Conservation (phyloP, 176 grass and related monocot species). For the Avena atlantica region DNA sequence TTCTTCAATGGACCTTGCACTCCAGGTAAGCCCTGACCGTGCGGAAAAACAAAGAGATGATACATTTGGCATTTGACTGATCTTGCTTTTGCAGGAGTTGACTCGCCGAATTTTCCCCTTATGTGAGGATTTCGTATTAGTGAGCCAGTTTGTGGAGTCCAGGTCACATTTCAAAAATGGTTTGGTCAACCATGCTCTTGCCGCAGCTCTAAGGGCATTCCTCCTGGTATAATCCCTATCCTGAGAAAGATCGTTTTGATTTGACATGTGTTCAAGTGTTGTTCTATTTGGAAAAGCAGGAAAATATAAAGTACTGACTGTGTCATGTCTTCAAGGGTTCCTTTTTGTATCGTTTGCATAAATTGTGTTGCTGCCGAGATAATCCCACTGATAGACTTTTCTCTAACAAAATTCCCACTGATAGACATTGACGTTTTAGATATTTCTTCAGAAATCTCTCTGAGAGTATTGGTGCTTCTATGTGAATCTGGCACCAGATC, state of each 20-base stretch:
- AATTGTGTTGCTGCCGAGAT: slow-evolving; percentile 8
- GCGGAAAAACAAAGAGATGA: not conserved
- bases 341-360: slow-evolving; percentile 25
- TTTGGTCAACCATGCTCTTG: slow-evolving; percentile 94
- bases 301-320: slow-evolving; percentile 10
- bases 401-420: not conserved
- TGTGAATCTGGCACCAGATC: slow-evolving; percentile 27
- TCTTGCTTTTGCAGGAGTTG: slow-evolving; percentile 70
- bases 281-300: not conserved
- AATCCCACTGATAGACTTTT: slow-evolving; percentile 1
- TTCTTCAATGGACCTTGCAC: slow-evolving; percentile 86
- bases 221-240: slow-evolving; percentile 67
- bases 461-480: slow-evolving; percentile 29
- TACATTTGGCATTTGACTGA: slow-evolving; percentile 27
- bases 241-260: not conserved
- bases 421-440: slow-evolving; percentile 13
- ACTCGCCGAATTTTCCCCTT: slow-evolving; percentile 84
- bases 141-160: slow-evolving; percentile 90
- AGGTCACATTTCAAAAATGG: slow-evolving; percentile 84
- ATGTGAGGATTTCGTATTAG: slow-evolving; percentile 86
- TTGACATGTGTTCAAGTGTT: slow-evolving; percentile 21
- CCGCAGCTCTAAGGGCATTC: slow-evolving; percentile 84
- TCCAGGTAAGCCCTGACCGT: slow-evolving; percentile 63
- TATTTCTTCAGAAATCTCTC: not conserved
- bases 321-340: not conserved